Evolutionary conservation across 805 yeast species (phyloP).

Genomic region (Kuraishia molischiana): DNA sequence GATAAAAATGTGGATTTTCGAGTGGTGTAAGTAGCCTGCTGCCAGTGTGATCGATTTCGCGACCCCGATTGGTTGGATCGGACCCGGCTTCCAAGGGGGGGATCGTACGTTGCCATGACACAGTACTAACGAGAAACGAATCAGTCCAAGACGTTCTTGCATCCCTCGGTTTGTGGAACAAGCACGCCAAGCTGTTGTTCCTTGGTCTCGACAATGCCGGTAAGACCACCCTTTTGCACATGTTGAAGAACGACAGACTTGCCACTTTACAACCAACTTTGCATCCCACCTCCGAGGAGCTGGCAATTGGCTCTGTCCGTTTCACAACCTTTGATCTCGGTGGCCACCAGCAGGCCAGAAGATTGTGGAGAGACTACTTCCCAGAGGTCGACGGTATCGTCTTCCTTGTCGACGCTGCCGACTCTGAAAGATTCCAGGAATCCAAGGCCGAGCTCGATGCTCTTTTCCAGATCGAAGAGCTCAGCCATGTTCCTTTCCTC

Average conservation of each 20-base stretch:
- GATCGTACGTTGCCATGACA: no score
- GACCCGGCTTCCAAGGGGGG: no score
- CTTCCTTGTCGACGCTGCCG: constrained; percentile 94
- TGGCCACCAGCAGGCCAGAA: constrained; percentile 98
- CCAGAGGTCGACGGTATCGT: constrained; percentile 99
- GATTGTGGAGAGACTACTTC: constrained; percentile 98
- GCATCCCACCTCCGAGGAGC: constrained; percentile 98
- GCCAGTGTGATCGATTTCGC: neutral
- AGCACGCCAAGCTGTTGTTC: constrained; percentile 93
- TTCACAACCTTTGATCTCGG: constrained; percentile 98
- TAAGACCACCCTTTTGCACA: constrained; percentile 81
- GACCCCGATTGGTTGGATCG: no score
- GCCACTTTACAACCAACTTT: constrained; percentile 97
- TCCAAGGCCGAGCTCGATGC: constrained; percentile 93
- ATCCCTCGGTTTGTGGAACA: constrained; percentile 79
- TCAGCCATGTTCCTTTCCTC: constrained; percentile 81
- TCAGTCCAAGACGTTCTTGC: constrained; percentile 67
- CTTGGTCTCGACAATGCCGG: constrained; percentile 98
- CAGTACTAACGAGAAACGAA: constrained; percentile 6
- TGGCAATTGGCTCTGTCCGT: constrained; percentile 91
- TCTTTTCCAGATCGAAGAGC: constrained; percentile 85
- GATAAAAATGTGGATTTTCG: constrained; percentile 23
- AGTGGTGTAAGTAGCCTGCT: constrained; percentile 29
- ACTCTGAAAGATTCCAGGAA: constrained; percentile 90
- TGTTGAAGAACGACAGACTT: constrained; percentile 89